phyloP scores from a whole-genome alignment of 2,329 filamentous ascomycete genomes.

The Colletotrichum aenigma region DNA sequence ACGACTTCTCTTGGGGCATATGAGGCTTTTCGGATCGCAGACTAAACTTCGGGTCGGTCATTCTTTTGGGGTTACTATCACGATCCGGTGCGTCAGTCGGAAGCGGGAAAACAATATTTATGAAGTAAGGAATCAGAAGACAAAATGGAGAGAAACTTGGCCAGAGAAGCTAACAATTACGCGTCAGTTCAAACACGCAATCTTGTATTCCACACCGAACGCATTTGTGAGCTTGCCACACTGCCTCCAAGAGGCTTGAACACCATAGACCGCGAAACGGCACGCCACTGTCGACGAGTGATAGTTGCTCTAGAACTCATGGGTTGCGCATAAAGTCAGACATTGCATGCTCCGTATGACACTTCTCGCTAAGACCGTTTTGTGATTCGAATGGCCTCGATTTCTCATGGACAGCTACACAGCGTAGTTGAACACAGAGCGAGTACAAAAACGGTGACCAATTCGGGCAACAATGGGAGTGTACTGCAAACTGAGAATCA shows the following conservation, averaged over 20 bases:
- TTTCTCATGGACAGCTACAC: neutral
- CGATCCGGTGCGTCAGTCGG: neutral
- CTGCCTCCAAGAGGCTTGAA: accelerated
- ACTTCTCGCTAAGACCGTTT: neutral
- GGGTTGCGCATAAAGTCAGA: neutral
- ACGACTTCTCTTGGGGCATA: neutral
- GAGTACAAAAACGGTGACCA: neutral
- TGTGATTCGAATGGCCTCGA: neutral
- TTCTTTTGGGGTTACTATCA: neutral
- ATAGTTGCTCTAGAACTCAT: neutral
- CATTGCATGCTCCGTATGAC: neutral
- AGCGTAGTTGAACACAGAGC: neutral
- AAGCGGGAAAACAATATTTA: neutral
- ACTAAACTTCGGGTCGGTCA: neutral
- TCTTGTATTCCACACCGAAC: neutral
- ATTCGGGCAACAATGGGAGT: neutral
- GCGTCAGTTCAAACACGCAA: neutral
- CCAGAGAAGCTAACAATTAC: accelerated
- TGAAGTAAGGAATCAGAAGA: neutral
- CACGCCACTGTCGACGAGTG: neutral
- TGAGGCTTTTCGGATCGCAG: neutral
- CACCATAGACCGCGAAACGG: neutral
- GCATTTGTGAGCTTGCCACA: neutral
- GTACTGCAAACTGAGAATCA: neutral
- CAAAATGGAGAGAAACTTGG: accelerated